phyloP scores from a whole-genome alignment of 2,329 filamentous ascomycete genomes.

The Ilyonectria mors-panacis region DNA sequence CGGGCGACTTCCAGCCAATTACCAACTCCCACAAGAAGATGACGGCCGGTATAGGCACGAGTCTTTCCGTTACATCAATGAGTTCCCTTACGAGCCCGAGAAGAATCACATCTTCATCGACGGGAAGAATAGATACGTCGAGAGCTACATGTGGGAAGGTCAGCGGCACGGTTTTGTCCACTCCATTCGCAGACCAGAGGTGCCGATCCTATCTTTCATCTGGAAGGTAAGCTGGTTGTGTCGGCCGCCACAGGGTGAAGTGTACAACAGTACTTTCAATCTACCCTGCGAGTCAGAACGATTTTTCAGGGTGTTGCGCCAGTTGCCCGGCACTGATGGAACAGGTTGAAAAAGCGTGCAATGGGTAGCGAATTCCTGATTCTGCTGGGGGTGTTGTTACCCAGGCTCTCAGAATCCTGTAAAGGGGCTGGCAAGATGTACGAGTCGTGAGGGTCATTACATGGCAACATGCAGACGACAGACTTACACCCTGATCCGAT shows the following conservation, averaged over 20 bases:
- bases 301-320: conserved; percentile 2
- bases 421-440: too few species aligned
- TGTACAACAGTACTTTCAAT: neutral
- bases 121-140: conserved; percentile 13
- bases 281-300: neutral
- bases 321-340: neutral
- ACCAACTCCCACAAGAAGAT: neutral
- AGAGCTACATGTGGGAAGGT: conserved; percentile 1
- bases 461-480: neutral
- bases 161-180: too few species aligned
- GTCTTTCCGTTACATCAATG: neutral
- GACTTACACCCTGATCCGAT: neutral
- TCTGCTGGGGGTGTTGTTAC: neutral
- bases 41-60: neutral
- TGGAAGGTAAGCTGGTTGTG: neutral
- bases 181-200: neutral
- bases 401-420: too few species aligned
- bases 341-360: neutral
- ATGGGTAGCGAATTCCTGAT: neutral
- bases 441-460: too few species aligned
- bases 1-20: conserved; percentile 7
- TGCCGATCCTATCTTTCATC: neutral
- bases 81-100: neutral
- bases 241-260: neutral
- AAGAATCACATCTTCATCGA: conserved; percentile 9